Conservation (phyloP, 306 rosid species). For the Dalbergia oliveri region DNA sequence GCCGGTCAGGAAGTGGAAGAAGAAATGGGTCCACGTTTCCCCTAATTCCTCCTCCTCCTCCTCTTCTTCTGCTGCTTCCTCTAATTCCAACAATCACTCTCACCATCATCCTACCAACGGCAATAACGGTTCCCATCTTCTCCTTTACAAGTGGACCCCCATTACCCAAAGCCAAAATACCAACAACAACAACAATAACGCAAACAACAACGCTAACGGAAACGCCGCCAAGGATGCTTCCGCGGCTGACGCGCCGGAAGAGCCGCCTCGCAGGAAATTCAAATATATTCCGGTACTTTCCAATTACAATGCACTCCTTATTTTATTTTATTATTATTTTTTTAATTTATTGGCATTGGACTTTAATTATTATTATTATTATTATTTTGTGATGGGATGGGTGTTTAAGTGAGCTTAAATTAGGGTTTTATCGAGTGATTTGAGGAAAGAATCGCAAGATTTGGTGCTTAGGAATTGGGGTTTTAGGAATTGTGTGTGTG, state of each 20-base stretch:
- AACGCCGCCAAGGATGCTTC: conserved; percentile 44
- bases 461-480: conserved; percentile 27
- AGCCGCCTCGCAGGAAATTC: conserved; percentile 86
- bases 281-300: conserved; percentile 88
- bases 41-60: conserved; percentile 58
- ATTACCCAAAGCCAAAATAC: conserved; percentile 74
- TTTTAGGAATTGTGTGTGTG: conserved; percentile 1
- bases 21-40: conserved; percentile 93
- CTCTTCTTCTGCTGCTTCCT: conserved; percentile 32
- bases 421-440: background rate
- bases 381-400: too few relatives aligned
- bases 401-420: background rate
- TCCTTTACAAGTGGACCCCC: conserved; percentile 95
- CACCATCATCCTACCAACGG: conserved; percentile 61
- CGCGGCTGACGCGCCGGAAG: conserved; percentile 57
- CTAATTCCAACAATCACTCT: conserved; percentile 44
- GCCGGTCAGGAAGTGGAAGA: conserved; percentile 98
- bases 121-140: conserved; percentile 81
- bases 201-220: conserved; percentile 31
- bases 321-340: background rate
- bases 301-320: background rate
- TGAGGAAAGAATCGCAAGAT: too few relatives aligned
- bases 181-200: conserved; percentile 36
- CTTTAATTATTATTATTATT: conserved; percentile 11
- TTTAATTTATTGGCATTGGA: background rate